Base-by-base conservation (phyloP, 2,329 filamentous ascomycete species). In the Neonectria sp. region DNA sequence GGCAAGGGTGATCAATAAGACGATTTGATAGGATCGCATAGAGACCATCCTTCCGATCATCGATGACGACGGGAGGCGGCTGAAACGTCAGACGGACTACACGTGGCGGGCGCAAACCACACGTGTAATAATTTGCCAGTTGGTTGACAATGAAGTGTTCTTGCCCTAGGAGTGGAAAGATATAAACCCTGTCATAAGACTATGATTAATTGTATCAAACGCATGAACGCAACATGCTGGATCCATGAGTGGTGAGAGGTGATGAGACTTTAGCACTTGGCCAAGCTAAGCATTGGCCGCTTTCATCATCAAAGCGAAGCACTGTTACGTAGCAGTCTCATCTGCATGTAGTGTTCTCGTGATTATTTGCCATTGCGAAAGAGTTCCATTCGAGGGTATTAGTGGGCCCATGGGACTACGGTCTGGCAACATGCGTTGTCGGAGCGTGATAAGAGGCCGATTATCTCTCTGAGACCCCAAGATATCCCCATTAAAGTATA, bases 1-100 rank as follows among this genome's bases (percentile, higher is more conserved):
- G 7, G 48, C n/a, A 37, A 21, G 56, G 9, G 46, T 37, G 13
- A 33, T 11, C 13, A 8, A 15, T n/a, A n/a, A 45, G 29, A 13
- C 4, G 45, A 17, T 60, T 24, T 65, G 52, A 65, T 65, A 65
- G 63, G 63, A 24, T 37, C 63, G 63, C 63, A 52, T 65, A 58
- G 11, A 27, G 31, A 27, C 6, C n/a, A 51, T 40, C 45, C n/a
- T 13, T 51, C 46, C 57, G 46, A 15, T 35, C 21, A 15, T 35
- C 31, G n/a, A 8, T 53, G 51, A 21, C 6, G 31, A 13, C n/a
- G 21, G 27, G 51, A 35, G 21, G 33, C 31, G n/a, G 31, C 31
- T 35, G 31, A 24, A 21, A 35, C 15, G 51, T 60, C 27, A 35
- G 48, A 40, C 49, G 49, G 49, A 60, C 37, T 27, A 17, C 58